Percentiles rank a stretch among this genome's conserved stretches.
Conservation (phyloP, 768 basidiomycete genomes). For the Hypholoma fasciculare region DNA sequence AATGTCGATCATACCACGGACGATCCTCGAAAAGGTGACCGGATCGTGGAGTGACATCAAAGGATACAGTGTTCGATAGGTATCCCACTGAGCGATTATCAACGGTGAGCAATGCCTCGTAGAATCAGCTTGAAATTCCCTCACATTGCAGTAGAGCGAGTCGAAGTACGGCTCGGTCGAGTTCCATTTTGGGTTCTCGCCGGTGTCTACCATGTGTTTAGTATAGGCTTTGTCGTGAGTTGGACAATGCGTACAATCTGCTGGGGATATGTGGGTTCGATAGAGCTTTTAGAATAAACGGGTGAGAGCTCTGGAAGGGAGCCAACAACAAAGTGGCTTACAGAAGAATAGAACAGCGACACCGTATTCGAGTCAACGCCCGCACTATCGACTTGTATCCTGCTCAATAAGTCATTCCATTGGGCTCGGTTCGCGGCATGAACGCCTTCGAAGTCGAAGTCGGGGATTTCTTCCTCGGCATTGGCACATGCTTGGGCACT, state of each 20-base stretch:
- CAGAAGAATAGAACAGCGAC: conserved; percentile 61
- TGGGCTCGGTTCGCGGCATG: conserved; percentile 39
- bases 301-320: background rate
- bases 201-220: conserved; percentile 43
- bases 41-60: conserved; percentile 68
- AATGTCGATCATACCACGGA: conserved; percentile 67
- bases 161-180: conserved; percentile 68
- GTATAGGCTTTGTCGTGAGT: background rate
- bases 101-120: background rate
- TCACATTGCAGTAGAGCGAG: conserved; percentile 66
- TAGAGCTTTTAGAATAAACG: conserved; percentile 40
- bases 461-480: conserved; percentile 59
- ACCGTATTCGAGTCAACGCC: conserved; percentile 49
- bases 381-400: conserved; percentile 51
- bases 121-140: background rate
- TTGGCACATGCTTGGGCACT: conserved; percentile 59
- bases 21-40: conserved; percentile 54
- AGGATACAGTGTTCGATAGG: conserved; percentile 61
- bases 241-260: conserved; percentile 48
- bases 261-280: conserved; percentile 61
- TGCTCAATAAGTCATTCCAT: conserved; percentile 60
- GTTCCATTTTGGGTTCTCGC: conserved; percentile 65
- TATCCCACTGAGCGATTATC: conserved; percentile 52
- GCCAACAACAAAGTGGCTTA: conserved; percentile 13
- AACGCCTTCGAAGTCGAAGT: conserved; percentile 55